Base-by-base conservation (phyloP, 345 rosid genomes). In the Eucalyptus guilfoylei region DNA sequence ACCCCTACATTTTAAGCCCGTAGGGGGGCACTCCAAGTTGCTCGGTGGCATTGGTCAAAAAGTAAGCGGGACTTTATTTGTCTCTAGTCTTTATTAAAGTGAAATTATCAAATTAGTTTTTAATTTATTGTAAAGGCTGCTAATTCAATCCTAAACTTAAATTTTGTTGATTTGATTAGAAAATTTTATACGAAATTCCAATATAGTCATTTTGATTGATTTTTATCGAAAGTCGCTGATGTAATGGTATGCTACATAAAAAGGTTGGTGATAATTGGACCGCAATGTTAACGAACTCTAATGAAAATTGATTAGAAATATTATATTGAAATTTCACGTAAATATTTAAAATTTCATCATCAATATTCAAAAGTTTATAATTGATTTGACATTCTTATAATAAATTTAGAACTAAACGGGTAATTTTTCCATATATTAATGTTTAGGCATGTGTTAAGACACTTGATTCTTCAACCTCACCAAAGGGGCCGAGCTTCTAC, bases 141-240 rank as follows among this genome's bases (percentile, higher is more conserved):
- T 9, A 34, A 69, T 69, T 69, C 24, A 5, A 8, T 17, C 13
- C 5, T 69, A 34, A 34, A 0, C 1, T 69, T 69, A 4, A 10
- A 69, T 34, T 8, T 32, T 10, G 1, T 6, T 4, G 2, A 72
- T 19, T 19, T n/a, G 2, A 32, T 15, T 8, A 14, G 14, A 64
- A 64, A 4, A 1, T 0, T 8, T n/a, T 17, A 0, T 0, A 3
- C 0, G 2, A 72, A 19, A 72, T 34, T 72, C 0, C 1, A 72
- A 5, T 19, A 1, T 32, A 7, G 0, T 17, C 23, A 32, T 67
- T 67, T 5, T 32, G 0, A 17, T 8, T 9, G 4, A 67, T 67
- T 32, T 67, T 67, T 16, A 0, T 5, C 1, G 1, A 9, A 32
- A 67, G 80, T 32, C 4, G 0, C 0, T 8, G 0, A 67, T 19